A percentile compares a stretch with the other conserved stretches of the same genome.
Conservation (phyloP, 2,329 filamentous ascomycete species). For the Aaosphaeria pasadenensis region DNA sequence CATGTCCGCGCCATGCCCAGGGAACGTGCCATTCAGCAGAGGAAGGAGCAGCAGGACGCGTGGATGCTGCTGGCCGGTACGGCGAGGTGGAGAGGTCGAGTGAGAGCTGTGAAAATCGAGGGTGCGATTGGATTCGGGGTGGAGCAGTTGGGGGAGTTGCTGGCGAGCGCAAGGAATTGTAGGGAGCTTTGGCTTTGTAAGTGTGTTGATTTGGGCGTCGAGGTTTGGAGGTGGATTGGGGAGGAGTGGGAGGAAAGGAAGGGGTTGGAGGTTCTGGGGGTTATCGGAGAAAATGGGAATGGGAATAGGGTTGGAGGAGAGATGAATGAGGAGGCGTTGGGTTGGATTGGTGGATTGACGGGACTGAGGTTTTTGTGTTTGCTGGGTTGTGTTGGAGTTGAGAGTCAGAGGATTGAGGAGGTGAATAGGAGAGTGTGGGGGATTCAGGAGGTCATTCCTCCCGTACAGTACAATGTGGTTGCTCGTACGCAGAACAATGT, state of each 20-base stretch:
- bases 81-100: conserved; percentile 12
- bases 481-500: conserved; percentile 5
- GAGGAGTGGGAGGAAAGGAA: conserved; percentile 14
- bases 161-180: conserved; percentile 13
- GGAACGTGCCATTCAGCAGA: conserved; percentile 6
- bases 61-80: conserved; percentile 14
- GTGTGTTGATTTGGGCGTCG: conserved; percentile 13
- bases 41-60: conserved; percentile 11
- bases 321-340: conserved; percentile 15
- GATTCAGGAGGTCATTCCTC: conserved; percentile 21
- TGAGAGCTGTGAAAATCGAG: conserved; percentile 19
- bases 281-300: conserved; percentile 4
- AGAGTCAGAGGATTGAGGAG: conserved; percentile 14
- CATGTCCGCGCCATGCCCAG: conserved; percentile 12
- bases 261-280: conserved; percentile 12
- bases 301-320: conserved; percentile 14
- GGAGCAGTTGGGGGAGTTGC: conserved; percentile 13
- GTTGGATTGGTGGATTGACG: conserved; percentile 12
- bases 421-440: conserved; percentile 23
- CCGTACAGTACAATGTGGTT: conserved; percentile 4
- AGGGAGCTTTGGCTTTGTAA: conserved; percentile 20
- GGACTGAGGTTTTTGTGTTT: conserved; percentile 24
- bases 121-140: conserved; percentile 14
- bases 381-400: conserved; percentile 22
- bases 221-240: conserved; percentile 18